Percentiles rank a stretch among this genome's conserved stretches.
These are phyloP conservation scores for Rauvolfia tetraphylla DNA, from an alignment of 257 asterid genomes.

Conservation along the genomic window DNA sequence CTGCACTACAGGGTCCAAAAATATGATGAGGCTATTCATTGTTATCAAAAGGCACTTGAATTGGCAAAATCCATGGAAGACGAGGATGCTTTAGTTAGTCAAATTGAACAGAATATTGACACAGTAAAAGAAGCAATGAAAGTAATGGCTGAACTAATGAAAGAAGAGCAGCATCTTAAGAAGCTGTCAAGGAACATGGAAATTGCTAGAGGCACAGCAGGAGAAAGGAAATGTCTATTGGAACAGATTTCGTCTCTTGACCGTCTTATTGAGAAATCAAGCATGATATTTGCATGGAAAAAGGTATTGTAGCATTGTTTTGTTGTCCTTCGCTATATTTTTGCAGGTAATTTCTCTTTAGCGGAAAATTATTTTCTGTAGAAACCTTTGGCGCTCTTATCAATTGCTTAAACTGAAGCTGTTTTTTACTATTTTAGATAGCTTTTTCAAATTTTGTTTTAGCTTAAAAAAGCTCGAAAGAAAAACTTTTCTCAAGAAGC, in stretches of 20 bases:
- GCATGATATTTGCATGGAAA: slow-evolving; percentile 61
- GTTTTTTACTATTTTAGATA: no score
- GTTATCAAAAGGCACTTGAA: slow-evolving; percentile 71
- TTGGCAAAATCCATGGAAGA: slow-evolving; percentile 87
- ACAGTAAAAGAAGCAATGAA: slow-evolving; percentile 56
- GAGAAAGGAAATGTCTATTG: slow-evolving; percentile 64
- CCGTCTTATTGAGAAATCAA: slow-evolving; percentile 71
- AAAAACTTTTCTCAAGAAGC: no score
- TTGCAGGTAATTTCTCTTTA: slow-evolving; percentile 12
- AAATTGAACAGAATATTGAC: slow-evolving; percentile 56
- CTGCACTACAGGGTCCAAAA: slow-evolving; percentile 63
- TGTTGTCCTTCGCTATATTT: slow-evolving; percentile 1
- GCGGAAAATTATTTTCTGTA: not conserved
- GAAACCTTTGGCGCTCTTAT: not conserved
- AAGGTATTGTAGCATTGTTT: slow-evolving; percentile 38
- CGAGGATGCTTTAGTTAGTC: slow-evolving; percentile 59
- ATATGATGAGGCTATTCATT: slow-evolving; percentile 64
- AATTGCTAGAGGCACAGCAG: slow-evolving; percentile 59
- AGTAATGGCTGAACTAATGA: slow-evolving; percentile 61
- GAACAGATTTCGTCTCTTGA: slow-evolving; percentile 64
- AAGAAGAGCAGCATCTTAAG: slow-evolving; percentile 75
- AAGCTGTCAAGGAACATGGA: slow-evolving; percentile 61
- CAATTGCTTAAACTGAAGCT: no score
- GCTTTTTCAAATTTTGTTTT: no score
- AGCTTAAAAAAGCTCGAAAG: no score